Conservation (phyloP, 2,329 filamentous ascomycete genomes). For the Talaromyces sp. region DNA sequence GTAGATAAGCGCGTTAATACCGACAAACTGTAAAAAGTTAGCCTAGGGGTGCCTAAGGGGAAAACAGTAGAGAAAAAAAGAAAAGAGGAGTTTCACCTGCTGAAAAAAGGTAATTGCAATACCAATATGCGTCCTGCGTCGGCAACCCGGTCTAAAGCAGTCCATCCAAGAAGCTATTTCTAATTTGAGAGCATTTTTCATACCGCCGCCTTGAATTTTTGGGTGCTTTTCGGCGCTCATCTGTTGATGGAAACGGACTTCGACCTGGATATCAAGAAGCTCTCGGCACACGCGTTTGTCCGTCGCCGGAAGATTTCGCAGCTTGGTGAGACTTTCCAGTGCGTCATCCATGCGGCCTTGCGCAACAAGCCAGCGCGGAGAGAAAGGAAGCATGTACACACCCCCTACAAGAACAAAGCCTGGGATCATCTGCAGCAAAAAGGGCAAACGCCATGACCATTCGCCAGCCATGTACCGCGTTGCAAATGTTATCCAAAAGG, state of each 20-base stretch:
- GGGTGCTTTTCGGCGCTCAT: constrained; percentile 39
- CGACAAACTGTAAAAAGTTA: constrained; percentile 35
- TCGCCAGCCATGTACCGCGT: constrained; percentile 41
- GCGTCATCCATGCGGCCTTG: constrained; percentile 47
- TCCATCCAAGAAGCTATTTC: constrained; percentile 41
- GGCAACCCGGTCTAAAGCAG: constrained; percentile 48
- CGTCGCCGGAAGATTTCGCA: constrained; percentile 46
- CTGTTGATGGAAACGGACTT: constrained; percentile 50
- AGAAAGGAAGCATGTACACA: constrained; percentile 49
- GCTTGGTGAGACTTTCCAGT: constrained; percentile 42
- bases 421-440: constrained; percentile 44
- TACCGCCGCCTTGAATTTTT: constrained; percentile 27
- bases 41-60: neutral
- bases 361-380: constrained; percentile 51
- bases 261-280: constrained; percentile 47
- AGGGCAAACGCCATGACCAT: constrained; percentile 47
- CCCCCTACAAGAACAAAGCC: constrained; percentile 33
- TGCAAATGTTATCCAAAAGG: constrained; percentile 41
- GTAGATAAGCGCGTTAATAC: constrained; percentile 56
- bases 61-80: neutral
- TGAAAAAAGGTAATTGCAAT: constrained; percentile 56
- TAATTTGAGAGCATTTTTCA: constrained; percentile 37
- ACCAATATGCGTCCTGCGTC: constrained; percentile 49
- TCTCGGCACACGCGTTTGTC: constrained; percentile 52
- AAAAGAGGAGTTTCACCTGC: constrained; percentile 28